phyloP scores from a whole-genome alignment of 2,329 filamentous ascomycete species.

The Colletotrichum sp. region DNA sequence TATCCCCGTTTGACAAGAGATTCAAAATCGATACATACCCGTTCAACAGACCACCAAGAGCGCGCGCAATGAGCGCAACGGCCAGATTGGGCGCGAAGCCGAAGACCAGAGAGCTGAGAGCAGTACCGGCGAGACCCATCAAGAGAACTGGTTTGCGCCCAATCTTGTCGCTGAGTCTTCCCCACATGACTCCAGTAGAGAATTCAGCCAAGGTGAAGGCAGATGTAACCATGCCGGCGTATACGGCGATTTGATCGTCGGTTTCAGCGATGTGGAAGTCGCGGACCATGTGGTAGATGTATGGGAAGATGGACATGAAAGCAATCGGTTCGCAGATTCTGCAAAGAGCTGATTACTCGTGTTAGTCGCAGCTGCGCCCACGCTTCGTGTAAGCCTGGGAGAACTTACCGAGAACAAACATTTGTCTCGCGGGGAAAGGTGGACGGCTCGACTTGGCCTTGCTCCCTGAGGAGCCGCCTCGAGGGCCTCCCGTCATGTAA shows the following conservation, averaged over 20 bases:
- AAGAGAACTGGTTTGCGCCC: conserved; percentile 93
- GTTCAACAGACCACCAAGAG: conserved; percentile 89
- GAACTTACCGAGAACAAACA: conserved; percentile 54
- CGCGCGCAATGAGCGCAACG: conserved; percentile 84
- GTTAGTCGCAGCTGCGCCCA: not conserved
- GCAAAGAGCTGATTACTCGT: conserved; percentile 72
- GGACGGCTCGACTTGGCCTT: conserved; percentile 13
- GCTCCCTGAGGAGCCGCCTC: conserved; percentile 2
- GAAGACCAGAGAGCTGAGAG: conserved; percentile 90
- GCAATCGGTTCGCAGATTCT: conserved; percentile 98
- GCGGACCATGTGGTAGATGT: conserved; percentile 97
- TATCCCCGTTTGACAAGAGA: not conserved
- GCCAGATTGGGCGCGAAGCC: conserved; percentile 86
- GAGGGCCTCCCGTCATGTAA: conserved; percentile 19
- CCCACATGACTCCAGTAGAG: conserved; percentile 91
- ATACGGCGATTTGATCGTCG: conserved; percentile 82
- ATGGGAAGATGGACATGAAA: conserved; percentile 99
- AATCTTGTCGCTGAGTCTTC: conserved; percentile 86
- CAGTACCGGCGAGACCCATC: conserved; percentile 88
- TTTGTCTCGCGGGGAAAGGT: conserved; percentile 48
- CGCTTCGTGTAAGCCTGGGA: not conserved
- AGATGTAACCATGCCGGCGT: conserved; percentile 94
- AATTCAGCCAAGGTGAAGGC: conserved; percentile 97
- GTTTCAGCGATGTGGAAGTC: conserved; percentile 86
- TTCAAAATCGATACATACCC: conserved; percentile 63